These are phyloP conservation scores for Penicillium lagena DNA, from an alignment of 495 filamentous ascomycete species.

Conservation along the genomic window DNA sequence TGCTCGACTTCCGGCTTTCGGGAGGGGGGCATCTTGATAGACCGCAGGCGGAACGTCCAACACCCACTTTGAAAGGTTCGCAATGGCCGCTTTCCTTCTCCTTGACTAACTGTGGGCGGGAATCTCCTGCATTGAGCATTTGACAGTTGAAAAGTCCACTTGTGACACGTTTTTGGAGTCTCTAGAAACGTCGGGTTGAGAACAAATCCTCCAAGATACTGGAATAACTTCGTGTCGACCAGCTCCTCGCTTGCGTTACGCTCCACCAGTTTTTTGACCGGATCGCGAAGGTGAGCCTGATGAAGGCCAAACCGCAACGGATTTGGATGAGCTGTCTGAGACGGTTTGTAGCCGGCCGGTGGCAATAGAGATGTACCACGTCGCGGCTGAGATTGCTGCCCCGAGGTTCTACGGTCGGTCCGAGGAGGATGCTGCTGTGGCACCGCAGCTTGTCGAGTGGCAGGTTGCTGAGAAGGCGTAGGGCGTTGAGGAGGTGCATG, in stretches of 20 bases:
- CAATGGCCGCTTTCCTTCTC: slow-evolving; percentile 5
- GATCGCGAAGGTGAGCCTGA: slow-evolving; percentile 51
- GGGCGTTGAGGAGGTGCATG: too few species aligned
- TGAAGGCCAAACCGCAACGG: slow-evolving; percentile 47
- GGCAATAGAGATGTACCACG: slow-evolving; percentile 24
- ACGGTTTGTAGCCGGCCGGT: slow-evolving; percentile 16
- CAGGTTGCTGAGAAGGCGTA: too few species aligned
- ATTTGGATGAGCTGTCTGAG: slow-evolving; percentile 32
- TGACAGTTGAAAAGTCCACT: slow-evolving; percentile 23
- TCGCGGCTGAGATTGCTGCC: neutral
- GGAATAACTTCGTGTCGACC: slow-evolving; percentile 27
- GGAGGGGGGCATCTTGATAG: slow-evolving; percentile 20
- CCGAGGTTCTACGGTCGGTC: neutral
- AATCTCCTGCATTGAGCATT: slow-evolving; percentile 8
- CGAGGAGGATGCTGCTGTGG: neutral
- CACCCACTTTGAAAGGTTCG: slow-evolving; percentile 22
- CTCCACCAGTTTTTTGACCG: slow-evolving; percentile 32
- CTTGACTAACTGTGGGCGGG: slow-evolving; percentile 6
- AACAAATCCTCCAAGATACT: slow-evolving; percentile 38
- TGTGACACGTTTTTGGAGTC: slow-evolving; percentile 11
- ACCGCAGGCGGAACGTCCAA: slow-evolving; percentile 37
- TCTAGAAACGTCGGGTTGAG: slow-evolving; percentile 30
- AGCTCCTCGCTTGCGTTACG: slow-evolving; percentile 4
- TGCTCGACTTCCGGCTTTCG: slow-evolving; percentile 14
- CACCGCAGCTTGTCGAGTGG: neutral